Base-by-base conservation (phyloP, 1,284 basidiomycete genomes). In the Microstroma glucosiphilum region DNA sequence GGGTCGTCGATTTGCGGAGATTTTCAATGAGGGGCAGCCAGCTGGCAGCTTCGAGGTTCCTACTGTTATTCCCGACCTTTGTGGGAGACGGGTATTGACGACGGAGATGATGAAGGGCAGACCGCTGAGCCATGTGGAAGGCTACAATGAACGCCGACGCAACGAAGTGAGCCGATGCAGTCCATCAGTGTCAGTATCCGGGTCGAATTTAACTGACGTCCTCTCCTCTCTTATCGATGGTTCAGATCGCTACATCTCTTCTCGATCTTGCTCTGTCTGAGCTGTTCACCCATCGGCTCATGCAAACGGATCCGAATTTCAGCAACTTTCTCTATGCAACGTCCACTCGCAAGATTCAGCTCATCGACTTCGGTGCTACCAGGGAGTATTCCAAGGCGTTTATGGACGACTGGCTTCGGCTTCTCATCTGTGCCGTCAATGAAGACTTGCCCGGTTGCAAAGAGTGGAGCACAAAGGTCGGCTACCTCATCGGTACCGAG, bases 271-370 rank as follows among this genome's bases (percentile, higher is more conserved):
- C 92, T 73, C 82, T 98, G 48, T 86, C 85, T 62, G 94, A 98
- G 78, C 85, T 97, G 13, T 96, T 97, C 80, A 83, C 87, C 63
- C 96, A 93, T 82, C 83, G 90, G 25, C 82, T 89, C 55, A 97
- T 98, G 96, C 96, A 98, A 80, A 98, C 94, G 0, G 94, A 98
- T 80, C 94, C 96, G 1, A 98, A 99, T 77, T 97, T 91, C 90
- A 90, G 90, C 23, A 98, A 97, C 80, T 98, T 98, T 82, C 82
- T 99, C 30, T 97, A 89, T 86, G 89, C 93, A 80, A 76, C 83
- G 3, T 57, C 61, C 9, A 69, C 64, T 15, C 58, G 56, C 42
- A 69, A 73, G 86, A 83, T 97, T 58, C 90, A 92, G 72, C 83
- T 99, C 21, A 90, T 98, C 63, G 94, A 99, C 80, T 97, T 98